Conservation (phyloP, 352 stramenopile genomes). For the Globisporangium radiosum region DNA sequence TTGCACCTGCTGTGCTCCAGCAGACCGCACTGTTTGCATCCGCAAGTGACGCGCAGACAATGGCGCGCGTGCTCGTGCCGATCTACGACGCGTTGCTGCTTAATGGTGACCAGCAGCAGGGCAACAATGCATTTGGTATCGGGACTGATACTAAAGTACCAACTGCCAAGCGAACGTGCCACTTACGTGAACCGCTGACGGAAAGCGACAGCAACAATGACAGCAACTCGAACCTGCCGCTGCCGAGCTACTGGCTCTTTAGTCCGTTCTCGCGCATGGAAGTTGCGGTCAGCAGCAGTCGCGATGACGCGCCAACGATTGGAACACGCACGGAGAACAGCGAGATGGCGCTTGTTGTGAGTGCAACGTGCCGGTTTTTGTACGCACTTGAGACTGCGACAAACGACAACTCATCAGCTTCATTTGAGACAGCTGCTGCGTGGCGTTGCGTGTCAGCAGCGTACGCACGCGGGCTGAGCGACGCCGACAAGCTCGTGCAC, state of each 20-base stretch:
- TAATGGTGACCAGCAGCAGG: constrained; percentile 27
- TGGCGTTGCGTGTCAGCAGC: neutral
- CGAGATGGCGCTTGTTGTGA: constrained; percentile 72
- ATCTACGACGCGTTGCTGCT: constrained; percentile 69
- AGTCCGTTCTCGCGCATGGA: constrained; percentile 65
- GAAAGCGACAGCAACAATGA: constrained; percentile 22
- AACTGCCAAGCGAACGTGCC: constrained; percentile 35
- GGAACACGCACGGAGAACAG: constrained; percentile 31
- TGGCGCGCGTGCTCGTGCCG: constrained; percentile 47
- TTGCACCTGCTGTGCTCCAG: constrained; percentile 32
- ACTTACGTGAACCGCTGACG: constrained; percentile 52
- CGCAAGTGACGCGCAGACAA: constrained; percentile 27
- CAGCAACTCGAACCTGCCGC: constrained; percentile 41
- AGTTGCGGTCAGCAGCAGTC: constrained; percentile 21
- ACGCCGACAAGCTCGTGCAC: constrained; percentile 74
- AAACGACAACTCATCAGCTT: neutral
- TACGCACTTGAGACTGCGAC: constrained; percentile 38
- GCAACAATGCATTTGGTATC: no score
- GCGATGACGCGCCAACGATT: constrained; percentile 15
- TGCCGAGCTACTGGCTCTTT: constrained; percentile 67
- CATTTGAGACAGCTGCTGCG: neutral
- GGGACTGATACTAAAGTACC: no score
- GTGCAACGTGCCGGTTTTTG: constrained; percentile 55
- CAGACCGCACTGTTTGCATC: constrained; percentile 38
- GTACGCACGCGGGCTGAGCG: constrained; percentile 14